These are phyloP conservation scores for Diplodia corticola DNA, from an alignment of 2,329 filamentous ascomycete species.

Conservation along the genomic window DNA sequence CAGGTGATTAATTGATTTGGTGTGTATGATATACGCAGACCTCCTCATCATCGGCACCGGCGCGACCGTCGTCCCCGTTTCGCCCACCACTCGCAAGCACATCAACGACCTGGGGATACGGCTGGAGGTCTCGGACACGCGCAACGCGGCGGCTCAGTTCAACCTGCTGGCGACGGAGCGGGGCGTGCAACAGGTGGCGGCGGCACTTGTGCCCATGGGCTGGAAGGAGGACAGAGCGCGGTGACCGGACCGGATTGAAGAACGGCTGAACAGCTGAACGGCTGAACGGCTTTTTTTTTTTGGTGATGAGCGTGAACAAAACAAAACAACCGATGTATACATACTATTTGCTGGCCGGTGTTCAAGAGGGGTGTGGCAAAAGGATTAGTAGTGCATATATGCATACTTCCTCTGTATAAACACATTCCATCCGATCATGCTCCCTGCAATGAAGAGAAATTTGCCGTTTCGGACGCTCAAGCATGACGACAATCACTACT, in stretches of 20 bases:
- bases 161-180: constrained; percentile 94
- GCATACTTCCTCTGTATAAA: no score
- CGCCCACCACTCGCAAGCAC: constrained; percentile 68
- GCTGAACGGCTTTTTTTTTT: no score
- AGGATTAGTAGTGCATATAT: background rate
- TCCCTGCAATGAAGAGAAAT: no score
- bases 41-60: constrained; percentile 88
- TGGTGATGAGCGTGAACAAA: no score
- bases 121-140: constrained; percentile 85
- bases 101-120: constrained; percentile 79
- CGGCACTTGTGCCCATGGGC: constrained; percentile 81
- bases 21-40: no score
- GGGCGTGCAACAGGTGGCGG: constrained; percentile 80
- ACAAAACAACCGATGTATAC: no score
- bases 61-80: constrained; percentile 71
- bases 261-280: background rate
- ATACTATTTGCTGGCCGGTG: background rate
- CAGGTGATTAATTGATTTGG: no score
- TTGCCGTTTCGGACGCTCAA: no score
- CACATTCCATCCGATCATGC: no score
- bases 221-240: constrained; percentile 50
- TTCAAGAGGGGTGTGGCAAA: background rate
- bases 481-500: no score
- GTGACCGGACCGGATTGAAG: background rate
- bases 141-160: constrained; percentile 92